A percentile compares a stretch with the other conserved stretches of the same genome.
phyloP scores from a whole-genome alignment of 1,284 basidiomycete species.

The Rhodotorula sp. region DNA sequence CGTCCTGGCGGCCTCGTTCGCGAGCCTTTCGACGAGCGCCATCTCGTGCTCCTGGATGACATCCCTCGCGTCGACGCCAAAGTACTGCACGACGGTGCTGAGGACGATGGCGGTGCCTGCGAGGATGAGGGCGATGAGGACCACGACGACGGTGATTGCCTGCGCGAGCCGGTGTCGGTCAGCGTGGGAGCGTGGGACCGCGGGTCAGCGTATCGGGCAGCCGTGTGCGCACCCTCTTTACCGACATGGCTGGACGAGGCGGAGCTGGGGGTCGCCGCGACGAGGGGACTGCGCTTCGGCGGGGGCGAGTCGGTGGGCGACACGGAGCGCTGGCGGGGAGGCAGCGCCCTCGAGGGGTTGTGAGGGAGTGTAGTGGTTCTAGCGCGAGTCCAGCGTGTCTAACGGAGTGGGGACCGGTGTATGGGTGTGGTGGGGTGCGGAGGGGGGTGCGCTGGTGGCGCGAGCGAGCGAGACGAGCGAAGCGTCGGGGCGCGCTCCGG shows the following conservation, averaged over 20 bases:
- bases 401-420: too few species aligned
- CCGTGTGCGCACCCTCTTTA: background rate
- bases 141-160: slow-evolving; percentile 31
- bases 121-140: slow-evolving; percentile 55
- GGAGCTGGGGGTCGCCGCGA: background rate
- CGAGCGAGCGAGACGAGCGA: too few species aligned
- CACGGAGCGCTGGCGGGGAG: too few species aligned
- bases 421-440: too few species aligned
- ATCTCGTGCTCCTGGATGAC: slow-evolving; percentile 78
- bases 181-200: background rate
- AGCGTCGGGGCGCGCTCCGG: too few species aligned
- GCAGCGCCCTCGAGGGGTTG: too few species aligned
- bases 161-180: background rate
- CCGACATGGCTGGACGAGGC: background rate
- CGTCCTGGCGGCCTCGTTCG: background rate
- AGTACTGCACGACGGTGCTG: slow-evolving; percentile 83
- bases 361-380: too few species aligned
- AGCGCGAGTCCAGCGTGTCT: too few species aligned
- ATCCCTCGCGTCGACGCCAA: slow-evolving; percentile 73
- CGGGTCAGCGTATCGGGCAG: background rate
- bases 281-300: background rate
- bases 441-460: too few species aligned
- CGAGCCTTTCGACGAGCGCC: slow-evolving; percentile 43
- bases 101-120: slow-evolving; percentile 88
- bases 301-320: background rate